A percentile compares a stretch with the other conserved stretches of the same genome.
Evolutionary conservation across 768 basidiomycete genomes (phyloP).

Genomic region (Kwoniella bestiolae): DNA sequence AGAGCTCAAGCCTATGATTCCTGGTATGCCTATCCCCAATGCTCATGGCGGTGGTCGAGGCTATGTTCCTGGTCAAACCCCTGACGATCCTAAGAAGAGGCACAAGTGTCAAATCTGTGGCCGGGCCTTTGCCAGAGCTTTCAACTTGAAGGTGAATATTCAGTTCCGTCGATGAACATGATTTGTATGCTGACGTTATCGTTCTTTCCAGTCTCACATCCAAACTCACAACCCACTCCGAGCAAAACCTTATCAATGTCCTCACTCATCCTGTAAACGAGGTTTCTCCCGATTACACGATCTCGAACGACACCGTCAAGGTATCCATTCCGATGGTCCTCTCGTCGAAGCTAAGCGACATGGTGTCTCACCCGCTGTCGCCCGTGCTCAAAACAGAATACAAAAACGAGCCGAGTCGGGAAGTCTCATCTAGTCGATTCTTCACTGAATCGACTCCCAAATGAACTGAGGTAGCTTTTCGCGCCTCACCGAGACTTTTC

Average conservation of each 20-base stretch:
- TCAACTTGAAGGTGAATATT: constrained; percentile 76
- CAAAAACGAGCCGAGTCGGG: constrained; percentile 44
- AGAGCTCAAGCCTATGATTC: constrained; percentile 34
- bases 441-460: constrained; percentile 26
- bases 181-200: constrained; percentile 11
- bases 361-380: constrained; percentile 51
- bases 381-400: constrained; percentile 51
- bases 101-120: constrained; percentile 56
- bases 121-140: constrained; percentile 86
- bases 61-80: constrained; percentile 56
- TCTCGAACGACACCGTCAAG: constrained; percentile 74
- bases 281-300: constrained; percentile 96
- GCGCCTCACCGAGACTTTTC: constrained; percentile 36
- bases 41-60: constrained; percentile 55
- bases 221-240: constrained; percentile 92
- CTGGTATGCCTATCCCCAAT: constrained; percentile 45
- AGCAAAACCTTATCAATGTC: constrained; percentile 85
- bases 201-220: constrained; percentile 67
- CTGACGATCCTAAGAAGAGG: constrained; percentile 56
- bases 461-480: constrained; percentile 45
- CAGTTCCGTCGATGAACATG: background rate
- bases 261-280: constrained; percentile 80
- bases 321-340: constrained; percentile 56
- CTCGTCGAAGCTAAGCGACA: constrained; percentile 54
- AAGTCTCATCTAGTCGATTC: constrained; percentile 40